Conservation (phyloP, 352 stramenopile species). For the Phytophthora sansomeana region DNA sequence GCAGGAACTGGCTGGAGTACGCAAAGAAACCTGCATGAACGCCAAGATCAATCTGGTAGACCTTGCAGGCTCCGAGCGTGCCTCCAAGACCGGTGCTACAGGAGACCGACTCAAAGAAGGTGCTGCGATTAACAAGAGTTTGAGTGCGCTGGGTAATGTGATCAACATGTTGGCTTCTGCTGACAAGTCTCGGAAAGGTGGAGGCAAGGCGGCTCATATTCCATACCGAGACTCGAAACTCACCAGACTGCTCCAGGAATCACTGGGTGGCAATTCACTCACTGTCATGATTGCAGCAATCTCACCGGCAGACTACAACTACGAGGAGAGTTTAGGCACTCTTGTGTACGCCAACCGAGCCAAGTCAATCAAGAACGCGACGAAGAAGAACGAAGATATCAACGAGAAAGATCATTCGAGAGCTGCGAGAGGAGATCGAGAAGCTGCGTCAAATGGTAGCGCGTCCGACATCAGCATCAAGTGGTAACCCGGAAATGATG, state of each 20-base stretch:
- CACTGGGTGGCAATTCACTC: conserved; percentile 90
- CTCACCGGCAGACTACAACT: conserved; percentile 92
- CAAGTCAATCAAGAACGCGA: conserved; percentile 93
- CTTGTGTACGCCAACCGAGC: conserved; percentile 94
- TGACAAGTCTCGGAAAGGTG: conserved; percentile 40
- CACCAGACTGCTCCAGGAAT: conserved; percentile 90
- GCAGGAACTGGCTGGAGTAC: conserved; percentile 52
- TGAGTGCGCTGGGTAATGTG: conserved; percentile 92
- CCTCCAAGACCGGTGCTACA: conserved; percentile 89
- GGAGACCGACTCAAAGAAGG: conserved; percentile 92
- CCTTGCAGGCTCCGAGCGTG: conserved; percentile 90
- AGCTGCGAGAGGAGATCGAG: conserved; percentile 94
- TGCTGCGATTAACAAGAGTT: conserved; percentile 93
- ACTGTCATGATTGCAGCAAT: conserved; percentile 97
- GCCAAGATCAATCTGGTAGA: conserved; percentile 94
- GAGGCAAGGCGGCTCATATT: conserved; percentile 69
- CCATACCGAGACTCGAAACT: conserved; percentile 94
- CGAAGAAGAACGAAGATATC: conserved; percentile 91
- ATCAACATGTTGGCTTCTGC: conserved; percentile 90
- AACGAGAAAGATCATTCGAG: conserved; percentile 93
- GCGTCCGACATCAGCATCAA: conserved; percentile 52
- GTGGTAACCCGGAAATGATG: conserved; percentile 57
- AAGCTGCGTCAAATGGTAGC: conserved; percentile 87
- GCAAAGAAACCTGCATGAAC: conserved; percentile 85
- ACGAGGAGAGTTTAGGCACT: conserved; percentile 94